Base-by-base conservation (phyloP, 768 basidiomycete species). In the Hypholoma fasciculare region DNA sequence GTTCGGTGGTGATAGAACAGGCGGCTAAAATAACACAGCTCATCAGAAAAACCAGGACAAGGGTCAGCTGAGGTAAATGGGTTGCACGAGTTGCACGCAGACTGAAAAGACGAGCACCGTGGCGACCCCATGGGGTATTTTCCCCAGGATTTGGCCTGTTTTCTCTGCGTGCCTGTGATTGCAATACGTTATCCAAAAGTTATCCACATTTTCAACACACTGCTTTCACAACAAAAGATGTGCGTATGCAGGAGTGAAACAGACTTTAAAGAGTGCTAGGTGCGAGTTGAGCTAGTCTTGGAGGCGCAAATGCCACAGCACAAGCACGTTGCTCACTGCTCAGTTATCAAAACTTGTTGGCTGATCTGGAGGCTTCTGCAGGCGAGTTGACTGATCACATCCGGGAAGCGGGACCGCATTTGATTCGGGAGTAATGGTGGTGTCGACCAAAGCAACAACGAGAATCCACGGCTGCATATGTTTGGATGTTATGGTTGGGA, bases 91-190 rank as follows among this genome's bases (percentile, higher is more conserved):
- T 34, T 34, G 30, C 30, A 34, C 19, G 14, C 36, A 30, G 51
- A 39, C 38, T 8, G 37, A 40, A 36, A 46, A 27, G 44, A 34
- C 43, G 43, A 54, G 44, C 43, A 23, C 26, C 53, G 53, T 30
- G 44, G 53, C 12, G 53, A 54, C 53, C 50, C 53, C 53, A 42
- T 54, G 53, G 53, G 53, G 53, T 46, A 52, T 54, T 54, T 54
- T 20, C 53, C 53, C 53, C 42, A 46, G 43, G 27, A 34, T 54
- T 36, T 19, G 43, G 17, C 37, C 30, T 44, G 11, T 34, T 43
- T 54, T 44, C 27, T 54, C 27, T 44, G 34, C 44, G 53, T 54
- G 53, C 53, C 53, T 54, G 43, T 44, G 23, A 44, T 37, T 54
- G 42, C n/a, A 54, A 54, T 54, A 54, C 53, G 53, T 54, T 44